Percentiles rank a stretch among this genome's conserved stretches.
These are phyloP conservation scores for Shiraia bambusicola DNA, from an alignment of 2,329 filamentous ascomycete genomes.

Conservation along the genomic window DNA sequence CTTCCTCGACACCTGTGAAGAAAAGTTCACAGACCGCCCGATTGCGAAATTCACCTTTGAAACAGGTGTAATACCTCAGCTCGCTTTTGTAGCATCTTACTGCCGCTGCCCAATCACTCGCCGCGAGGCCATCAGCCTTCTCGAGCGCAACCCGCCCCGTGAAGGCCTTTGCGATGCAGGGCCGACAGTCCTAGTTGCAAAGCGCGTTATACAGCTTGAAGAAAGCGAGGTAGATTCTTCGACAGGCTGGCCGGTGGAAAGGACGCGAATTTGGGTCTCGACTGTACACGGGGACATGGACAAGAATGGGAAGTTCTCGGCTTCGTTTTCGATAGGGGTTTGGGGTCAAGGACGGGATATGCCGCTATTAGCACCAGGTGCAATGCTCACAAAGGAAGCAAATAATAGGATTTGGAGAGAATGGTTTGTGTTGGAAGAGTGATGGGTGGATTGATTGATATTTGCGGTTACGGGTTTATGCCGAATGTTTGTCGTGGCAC, in stretches of 20 bases:
- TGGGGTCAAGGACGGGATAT: too few relatives aligned
- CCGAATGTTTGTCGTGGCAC: too few relatives aligned
- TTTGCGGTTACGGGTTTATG: too few relatives aligned
- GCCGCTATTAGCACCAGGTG: too few relatives aligned
- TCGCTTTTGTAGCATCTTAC: constrained; percentile 13
- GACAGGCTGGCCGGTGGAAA: constrained; percentile 19
- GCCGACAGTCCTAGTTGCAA: constrained; percentile 14
- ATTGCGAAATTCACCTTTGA: constrained; percentile 25
- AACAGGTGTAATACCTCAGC: constrained; percentile 15
- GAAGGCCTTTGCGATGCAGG: constrained; percentile 25
- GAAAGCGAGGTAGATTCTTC: constrained; percentile 18
- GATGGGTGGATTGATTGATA: too few relatives aligned
- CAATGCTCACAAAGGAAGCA: too few relatives aligned
- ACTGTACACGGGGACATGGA: too few relatives aligned
- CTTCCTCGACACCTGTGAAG: background rate
- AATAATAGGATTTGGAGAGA: too few relatives aligned
- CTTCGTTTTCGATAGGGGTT: too few relatives aligned
- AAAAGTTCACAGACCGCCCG: background rate
- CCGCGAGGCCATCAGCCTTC: constrained; percentile 17
- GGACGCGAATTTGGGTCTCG: background rate
- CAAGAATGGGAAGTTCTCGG: too few relatives aligned
- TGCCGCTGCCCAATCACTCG: constrained; percentile 24
- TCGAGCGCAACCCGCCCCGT: constrained; percentile 14
- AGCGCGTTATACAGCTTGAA: constrained; percentile 25
- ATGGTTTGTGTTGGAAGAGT: too few relatives aligned